A percentile compares a stretch with the other conserved stretches of the same genome.
These are phyloP conservation scores for Prunus mongolica DNA, from an alignment of 306 rosid species.

Conservation along the genomic window DNA sequence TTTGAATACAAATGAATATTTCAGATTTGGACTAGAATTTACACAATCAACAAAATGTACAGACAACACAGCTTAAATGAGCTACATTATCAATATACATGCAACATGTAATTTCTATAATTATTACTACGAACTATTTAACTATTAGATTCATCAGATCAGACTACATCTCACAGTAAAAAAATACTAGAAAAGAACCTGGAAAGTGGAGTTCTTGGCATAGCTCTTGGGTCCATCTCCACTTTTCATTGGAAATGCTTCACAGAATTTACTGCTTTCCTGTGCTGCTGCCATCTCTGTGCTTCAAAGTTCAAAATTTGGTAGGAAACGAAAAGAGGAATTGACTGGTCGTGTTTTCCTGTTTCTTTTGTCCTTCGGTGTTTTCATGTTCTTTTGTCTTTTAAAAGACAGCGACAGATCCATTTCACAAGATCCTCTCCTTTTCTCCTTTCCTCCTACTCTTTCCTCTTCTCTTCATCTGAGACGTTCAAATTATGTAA, in stretches of 20 bases:
- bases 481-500: not conserved
- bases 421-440: not conserved
- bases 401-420: not conserved
- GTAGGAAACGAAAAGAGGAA: no score
- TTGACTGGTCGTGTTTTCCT: not conserved
- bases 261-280: not conserved
- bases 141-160: no score
- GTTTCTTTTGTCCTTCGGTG: no score
- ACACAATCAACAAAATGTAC: not conserved
- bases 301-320: not conserved
- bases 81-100: not conserved
- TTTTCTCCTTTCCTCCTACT: not conserved
- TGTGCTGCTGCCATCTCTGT: not conserved
- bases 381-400: not conserved
- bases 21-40: not conserved
- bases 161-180: not conserved
- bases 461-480: not conserved
- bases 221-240: conserved; percentile 43
- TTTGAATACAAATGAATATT: not conserved
- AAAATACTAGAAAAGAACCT: conserved; percentile 1
- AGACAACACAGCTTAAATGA: not conserved
- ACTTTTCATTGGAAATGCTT: conserved; percentile 30
- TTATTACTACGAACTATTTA: not conserved
- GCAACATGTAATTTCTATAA: not conserved
- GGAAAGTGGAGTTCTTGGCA: conserved; percentile 22